These are phyloP conservation scores for Colletotrichum sansevieriae DNA, from an alignment of 2,329 filamentous ascomycete genomes.

Conservation along the genomic window DNA sequence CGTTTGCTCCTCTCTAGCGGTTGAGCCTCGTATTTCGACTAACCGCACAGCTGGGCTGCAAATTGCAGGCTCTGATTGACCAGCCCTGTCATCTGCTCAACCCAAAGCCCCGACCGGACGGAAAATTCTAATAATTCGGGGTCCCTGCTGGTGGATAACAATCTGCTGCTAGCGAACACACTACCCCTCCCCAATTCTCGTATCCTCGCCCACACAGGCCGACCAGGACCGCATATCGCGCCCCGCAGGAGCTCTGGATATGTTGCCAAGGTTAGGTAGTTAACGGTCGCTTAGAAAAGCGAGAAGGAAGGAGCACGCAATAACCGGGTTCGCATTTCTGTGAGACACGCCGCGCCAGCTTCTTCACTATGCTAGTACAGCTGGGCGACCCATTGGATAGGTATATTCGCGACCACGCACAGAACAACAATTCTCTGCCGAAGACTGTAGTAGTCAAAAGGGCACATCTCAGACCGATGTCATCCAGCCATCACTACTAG, in stretches of 20 bases:
- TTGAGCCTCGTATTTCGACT: slow-evolving; percentile 29
- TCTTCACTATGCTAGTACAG: background rate
- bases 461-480: too few species aligned
- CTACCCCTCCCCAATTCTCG: slow-evolving; percentile 19
- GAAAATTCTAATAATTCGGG: slow-evolving; percentile 33
- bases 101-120: slow-evolving; percentile 14
- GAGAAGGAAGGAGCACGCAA: background rate
- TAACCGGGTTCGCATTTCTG: slow-evolving; percentile 3
- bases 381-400: background rate
- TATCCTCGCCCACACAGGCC: slow-evolving; percentile 24
- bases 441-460: too few species aligned
- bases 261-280: slow-evolving; percentile 4
- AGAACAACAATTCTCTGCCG: too few species aligned
- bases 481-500: too few species aligned
- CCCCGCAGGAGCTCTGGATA: slow-evolving; percentile 21
- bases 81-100: slow-evolving; percentile 11
- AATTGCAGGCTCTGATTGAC: slow-evolving; percentile 2
- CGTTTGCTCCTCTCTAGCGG: background rate
- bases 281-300: background rate
- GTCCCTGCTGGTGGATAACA: slow-evolving; percentile 33
- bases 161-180: slow-evolving; percentile 29
- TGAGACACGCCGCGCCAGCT: background rate
- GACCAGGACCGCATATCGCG: slow-evolving; percentile 8
- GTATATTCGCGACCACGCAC: too few species aligned
- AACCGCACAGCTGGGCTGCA: slow-evolving; percentile 21